These are phyloP conservation scores for Byssothecium circinans DNA, from an alignment of 2,329 filamentous ascomycete species.

Conservation along the genomic window DNA sequence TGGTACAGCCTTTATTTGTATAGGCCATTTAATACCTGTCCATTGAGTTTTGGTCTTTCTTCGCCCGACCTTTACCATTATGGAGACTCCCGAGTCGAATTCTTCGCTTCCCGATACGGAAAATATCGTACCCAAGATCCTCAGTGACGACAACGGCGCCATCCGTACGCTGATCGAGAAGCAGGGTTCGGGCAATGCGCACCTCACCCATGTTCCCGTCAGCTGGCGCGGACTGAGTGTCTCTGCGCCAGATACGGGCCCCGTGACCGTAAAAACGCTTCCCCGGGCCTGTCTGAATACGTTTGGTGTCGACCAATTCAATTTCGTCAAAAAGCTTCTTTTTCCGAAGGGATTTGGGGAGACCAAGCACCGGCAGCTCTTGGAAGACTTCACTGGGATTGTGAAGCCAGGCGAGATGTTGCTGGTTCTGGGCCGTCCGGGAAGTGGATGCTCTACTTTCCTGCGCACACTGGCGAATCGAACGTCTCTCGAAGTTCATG, in stretches of 20 bases:
- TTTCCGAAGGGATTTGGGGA: background rate
- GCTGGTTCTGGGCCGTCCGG: conserved; percentile 47
- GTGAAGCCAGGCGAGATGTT: conserved; percentile 60
- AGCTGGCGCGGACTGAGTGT: background rate
- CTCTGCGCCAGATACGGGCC: background rate
- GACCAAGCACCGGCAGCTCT: conserved; percentile 43
- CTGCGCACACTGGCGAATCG: conserved; percentile 45
- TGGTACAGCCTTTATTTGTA: no score
- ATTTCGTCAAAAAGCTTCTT: background rate
- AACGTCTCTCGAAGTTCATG: conserved; percentile 51
- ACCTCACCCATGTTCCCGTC: background rate
- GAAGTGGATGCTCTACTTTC: conserved; percentile 62
- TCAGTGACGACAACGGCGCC: background rate
- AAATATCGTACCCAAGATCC: background rate
- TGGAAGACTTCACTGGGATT: conserved; percentile 68
- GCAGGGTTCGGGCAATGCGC: background rate
- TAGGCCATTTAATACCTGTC: background rate
- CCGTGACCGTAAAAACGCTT: background rate
- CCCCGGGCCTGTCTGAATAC: background rate
- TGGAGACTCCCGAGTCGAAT: background rate
- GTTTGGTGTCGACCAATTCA: background rate
- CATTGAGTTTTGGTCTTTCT: background rate
- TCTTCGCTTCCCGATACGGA: background rate
- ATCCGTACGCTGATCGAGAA: background rate
- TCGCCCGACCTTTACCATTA: background rate